phyloP scores from a whole-genome alignment of 2,329 filamentous ascomycete genomes.

The Botrytis tulipae region DNA sequence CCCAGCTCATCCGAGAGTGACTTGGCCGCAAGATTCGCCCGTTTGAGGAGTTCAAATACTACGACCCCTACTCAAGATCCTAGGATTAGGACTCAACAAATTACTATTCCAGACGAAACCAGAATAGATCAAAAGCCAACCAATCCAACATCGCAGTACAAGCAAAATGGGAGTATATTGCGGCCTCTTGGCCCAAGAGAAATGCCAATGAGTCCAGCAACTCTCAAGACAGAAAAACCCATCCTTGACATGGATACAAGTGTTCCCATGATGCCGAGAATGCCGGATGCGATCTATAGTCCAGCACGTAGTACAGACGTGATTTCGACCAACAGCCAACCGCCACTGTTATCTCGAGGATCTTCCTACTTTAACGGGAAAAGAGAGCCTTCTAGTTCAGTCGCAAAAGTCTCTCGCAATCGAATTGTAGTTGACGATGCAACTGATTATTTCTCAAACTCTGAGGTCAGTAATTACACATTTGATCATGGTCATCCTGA shows the following conservation, averaged over 20 bases:
- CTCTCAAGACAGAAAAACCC: conserved; percentile 26
- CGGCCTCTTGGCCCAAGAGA: conserved; percentile 34
- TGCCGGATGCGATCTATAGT: conserved; percentile 41
- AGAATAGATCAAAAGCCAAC: conserved; percentile 12
- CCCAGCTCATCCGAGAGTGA: conserved; percentile 44
- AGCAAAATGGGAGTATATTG: conserved; percentile 19
- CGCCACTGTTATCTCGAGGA: conserved; percentile 32
- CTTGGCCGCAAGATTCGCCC: conserved; percentile 56
- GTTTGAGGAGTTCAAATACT: conserved; percentile 45
- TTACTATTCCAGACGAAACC: conserved; percentile 41
- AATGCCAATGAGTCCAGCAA: conserved; percentile 34
- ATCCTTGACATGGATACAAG: conserved; percentile 31
- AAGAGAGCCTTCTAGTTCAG: conserved; percentile 31
- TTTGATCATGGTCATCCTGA: conserved; percentile 18
- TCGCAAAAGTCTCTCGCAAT: conserved; percentile 31
- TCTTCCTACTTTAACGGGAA: conserved; percentile 31
- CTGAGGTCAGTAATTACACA: conserved; percentile 21
- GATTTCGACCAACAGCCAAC: conserved; percentile 29
- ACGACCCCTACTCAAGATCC: conserved; percentile 50
- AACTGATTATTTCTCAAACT: conserved; percentile 31
- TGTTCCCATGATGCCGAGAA: conserved; percentile 35
- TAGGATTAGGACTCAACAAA: conserved; percentile 51
- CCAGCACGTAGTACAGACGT: conserved; percentile 36
- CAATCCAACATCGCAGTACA: conserved; percentile 4
- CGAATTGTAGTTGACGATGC: conserved; percentile 27